phyloP scores from a whole-genome alignment of 768 basidiomycete species.

The Tylopilus sp. region DNA sequence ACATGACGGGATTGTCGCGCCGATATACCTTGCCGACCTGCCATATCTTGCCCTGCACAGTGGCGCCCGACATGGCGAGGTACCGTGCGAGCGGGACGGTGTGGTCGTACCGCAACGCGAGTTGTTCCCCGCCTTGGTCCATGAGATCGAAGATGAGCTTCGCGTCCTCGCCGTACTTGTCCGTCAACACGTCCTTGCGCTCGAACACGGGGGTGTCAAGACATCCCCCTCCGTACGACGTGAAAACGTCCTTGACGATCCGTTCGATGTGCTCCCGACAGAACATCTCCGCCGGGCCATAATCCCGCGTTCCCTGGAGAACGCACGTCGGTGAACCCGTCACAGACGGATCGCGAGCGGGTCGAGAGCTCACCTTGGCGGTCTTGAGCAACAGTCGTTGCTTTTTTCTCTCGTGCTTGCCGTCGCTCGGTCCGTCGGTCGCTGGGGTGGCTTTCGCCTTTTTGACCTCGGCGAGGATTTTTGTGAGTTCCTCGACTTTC shows the following conservation, averaged over 20 bases:
- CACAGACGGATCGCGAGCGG: neutral
- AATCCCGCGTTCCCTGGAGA: conserved; percentile 89
- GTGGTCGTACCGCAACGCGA: conserved; percentile 92
- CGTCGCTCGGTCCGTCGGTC: conserved; percentile 34
- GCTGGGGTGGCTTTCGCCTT: conserved; percentile 25
- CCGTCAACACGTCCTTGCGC: conserved; percentile 91
- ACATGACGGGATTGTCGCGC: conserved; percentile 94
- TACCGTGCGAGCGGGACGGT: conserved; percentile 96
- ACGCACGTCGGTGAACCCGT: neutral
- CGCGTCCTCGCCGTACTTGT: conserved; percentile 96
- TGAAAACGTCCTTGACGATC: conserved; percentile 84
- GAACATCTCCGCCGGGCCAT: conserved; percentile 88
- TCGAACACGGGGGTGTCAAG: conserved; percentile 99
- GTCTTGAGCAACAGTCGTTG: conserved; percentile 83
- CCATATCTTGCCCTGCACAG: conserved; percentile 80
- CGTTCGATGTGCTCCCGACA: conserved; percentile 88
- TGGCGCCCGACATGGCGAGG: conserved; percentile 93
- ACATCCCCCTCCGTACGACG: conserved; percentile 82
- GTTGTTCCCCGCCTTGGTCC: conserved; percentile 97
- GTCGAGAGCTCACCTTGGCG: conserved; percentile 64
- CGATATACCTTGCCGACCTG: conserved; percentile 99
- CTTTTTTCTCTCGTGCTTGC: conserved; percentile 57
- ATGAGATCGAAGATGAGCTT: conserved; percentile 97
- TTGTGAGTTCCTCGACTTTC: conserved; percentile 68
- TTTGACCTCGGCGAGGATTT: conserved; percentile 44